These are phyloP conservation scores for Dothistroma pini DNA, from an alignment of 2,329 filamentous ascomycete species.

Conservation along the genomic window DNA sequence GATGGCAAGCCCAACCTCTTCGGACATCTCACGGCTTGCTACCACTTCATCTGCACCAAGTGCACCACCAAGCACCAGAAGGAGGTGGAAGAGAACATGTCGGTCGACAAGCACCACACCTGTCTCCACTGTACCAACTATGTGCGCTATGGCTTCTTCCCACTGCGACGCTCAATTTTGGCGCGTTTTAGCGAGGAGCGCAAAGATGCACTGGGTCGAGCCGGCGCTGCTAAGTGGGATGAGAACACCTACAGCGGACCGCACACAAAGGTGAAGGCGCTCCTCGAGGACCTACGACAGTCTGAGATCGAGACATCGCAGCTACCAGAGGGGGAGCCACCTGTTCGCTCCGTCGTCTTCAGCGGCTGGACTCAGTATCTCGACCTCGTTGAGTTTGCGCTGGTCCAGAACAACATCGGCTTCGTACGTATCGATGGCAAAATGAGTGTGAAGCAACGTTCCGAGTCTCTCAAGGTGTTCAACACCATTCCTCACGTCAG, in stretches of 20 bases:
- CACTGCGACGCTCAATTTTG: constrained; percentile 60
- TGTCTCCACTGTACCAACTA: constrained; percentile 68
- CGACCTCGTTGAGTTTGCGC: constrained; percentile 82
- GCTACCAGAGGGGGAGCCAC: constrained; percentile 59
- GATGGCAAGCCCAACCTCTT: constrained; percentile 53
- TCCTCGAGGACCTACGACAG: constrained; percentile 69
- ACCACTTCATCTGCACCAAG: constrained; percentile 73
- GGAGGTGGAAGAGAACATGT: constrained; percentile 25
- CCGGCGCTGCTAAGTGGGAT: constrained; percentile 52
- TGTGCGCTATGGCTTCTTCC: constrained; percentile 62
- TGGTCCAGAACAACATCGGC: constrained; percentile 62
- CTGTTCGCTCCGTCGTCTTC: constrained; percentile 82
- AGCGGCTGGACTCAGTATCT: constrained; percentile 95
- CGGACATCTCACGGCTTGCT: constrained; percentile 81
- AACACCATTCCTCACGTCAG: constrained; percentile 66
- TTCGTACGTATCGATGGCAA: constrained; percentile 85
- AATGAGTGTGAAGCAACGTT: constrained; percentile 73
- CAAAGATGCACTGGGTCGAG: constrained; percentile 41
- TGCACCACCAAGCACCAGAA: constrained; percentile 64
- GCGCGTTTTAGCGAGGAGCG: constrained; percentile 48
- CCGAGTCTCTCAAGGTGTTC: constrained; percentile 72
- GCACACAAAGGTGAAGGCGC: constrained; percentile 83
- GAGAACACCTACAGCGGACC: constrained; percentile 73
- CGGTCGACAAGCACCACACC: constrained; percentile 47
- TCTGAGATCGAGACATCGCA: constrained; percentile 60